Conservation (phyloP, 2,329 filamentous ascomycete species). For the Incumbomyces delicatus region DNA sequence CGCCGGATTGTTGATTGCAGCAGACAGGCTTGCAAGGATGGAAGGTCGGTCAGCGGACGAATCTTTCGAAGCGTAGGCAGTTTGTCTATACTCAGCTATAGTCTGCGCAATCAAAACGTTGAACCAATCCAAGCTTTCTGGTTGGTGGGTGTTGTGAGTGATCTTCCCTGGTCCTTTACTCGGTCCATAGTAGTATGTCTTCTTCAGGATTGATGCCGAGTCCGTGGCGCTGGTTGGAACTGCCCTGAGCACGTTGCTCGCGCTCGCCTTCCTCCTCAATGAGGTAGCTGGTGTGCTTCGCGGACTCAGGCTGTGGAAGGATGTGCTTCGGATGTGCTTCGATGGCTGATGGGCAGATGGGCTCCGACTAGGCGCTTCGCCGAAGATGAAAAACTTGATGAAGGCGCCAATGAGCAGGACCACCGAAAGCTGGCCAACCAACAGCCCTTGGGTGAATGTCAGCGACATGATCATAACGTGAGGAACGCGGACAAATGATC, state of each 20-base stretch:
- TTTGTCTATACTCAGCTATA: slow-evolving; percentile 86
- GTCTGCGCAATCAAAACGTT: slow-evolving; percentile 95
- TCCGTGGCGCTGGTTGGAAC: slow-evolving; percentile 75
- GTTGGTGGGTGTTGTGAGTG: slow-evolving; percentile 69
- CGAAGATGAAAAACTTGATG: slow-evolving; percentile 99
- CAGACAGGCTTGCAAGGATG: slow-evolving; percentile 74
- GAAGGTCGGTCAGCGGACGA: slow-evolving; percentile 40
- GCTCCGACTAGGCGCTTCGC: slow-evolving; percentile 76
- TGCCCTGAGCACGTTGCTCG: slow-evolving; percentile 61
- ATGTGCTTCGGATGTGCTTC: slow-evolving; percentile 64
- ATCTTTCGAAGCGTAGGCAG: slow-evolving; percentile 76
- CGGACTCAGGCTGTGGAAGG: slow-evolving; percentile 40
- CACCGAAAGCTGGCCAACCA: slow-evolving; percentile 86
- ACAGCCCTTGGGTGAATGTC: slow-evolving; percentile 57
- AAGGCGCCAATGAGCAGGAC: slow-evolving; percentile 85
- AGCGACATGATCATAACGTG: background rate
- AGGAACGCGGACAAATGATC: background rate
- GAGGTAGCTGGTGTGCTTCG: slow-evolving; percentile 32
- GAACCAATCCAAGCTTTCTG: slow-evolving; percentile 96
- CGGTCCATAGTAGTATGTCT: slow-evolving; percentile 82
- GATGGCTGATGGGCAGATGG: slow-evolving; percentile 55
- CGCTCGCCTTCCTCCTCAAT: slow-evolving; percentile 39
- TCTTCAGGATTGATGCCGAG: slow-evolving; percentile 68
- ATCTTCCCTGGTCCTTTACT: slow-evolving; percentile 29
- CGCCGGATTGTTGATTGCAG: slow-evolving; percentile 73